Evolutionary conservation across 225 moss, liverwort and hornwort genomes (phyloP).

Genomic region (Bryoerythrophyllum caledonicum): DNA sequence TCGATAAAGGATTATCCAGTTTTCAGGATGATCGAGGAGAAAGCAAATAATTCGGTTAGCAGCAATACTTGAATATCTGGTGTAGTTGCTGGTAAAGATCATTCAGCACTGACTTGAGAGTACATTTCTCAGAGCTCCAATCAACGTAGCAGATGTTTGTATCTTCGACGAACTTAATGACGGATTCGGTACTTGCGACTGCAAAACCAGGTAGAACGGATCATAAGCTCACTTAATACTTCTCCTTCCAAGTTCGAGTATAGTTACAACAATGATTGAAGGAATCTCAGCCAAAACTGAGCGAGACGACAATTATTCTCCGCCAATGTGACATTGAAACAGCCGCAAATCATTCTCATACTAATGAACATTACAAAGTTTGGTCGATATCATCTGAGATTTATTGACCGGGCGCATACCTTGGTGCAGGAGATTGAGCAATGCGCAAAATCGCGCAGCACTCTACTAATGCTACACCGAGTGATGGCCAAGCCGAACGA

Average conservation of each 20-base stretch:
- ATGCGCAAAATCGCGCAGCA: constrained; percentile 34
- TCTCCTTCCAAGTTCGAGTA: neutral
- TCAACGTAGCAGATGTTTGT: constrained; percentile 31
- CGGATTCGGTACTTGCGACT: constrained; percentile 19
- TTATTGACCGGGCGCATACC: constrained; percentile 18
- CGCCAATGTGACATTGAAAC: neutral
- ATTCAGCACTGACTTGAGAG: constrained; percentile 20
- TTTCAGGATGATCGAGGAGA: neutral
- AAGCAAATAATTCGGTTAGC: neutral
- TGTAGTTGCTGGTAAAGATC: neutral
- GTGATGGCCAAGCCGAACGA: constrained; percentile 39
- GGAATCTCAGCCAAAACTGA: neutral
- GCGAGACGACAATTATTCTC: neutral
- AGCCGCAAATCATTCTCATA: neutral
- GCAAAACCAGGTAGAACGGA: constrained; percentile 21
- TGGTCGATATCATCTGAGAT: neutral
- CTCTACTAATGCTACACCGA: constrained; percentile 33
- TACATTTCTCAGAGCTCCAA: constrained; percentile 31
- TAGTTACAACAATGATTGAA: neutral
- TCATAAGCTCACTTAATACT: neutral
- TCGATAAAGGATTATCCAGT: neutral
- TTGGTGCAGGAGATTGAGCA: constrained; percentile 39
- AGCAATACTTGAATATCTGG: neutral
- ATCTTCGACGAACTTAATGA: constrained; percentile 12
- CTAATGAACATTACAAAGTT: neutral